A percentile compares a stretch with the other conserved stretches of the same genome.
phyloP scores from a whole-genome alignment of 495 filamentous ascomycete genomes.

The Xylaria nigripes region DNA sequence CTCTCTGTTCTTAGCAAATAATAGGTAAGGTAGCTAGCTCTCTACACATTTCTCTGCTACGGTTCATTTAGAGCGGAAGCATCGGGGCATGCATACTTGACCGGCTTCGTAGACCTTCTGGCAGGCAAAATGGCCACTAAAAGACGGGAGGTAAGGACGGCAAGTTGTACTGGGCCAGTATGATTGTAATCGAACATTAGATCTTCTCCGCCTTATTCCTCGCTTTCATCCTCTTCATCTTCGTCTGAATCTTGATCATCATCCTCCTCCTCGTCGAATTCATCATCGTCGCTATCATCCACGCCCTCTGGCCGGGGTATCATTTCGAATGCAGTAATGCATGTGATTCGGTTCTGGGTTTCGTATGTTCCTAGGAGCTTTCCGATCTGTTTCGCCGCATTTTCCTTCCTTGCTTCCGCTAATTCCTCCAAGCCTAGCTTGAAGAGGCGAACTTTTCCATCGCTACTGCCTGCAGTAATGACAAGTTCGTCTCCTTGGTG shows the following conservation, averaged over 20 bases:
- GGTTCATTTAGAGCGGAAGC: background rate
- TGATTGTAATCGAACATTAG: background rate
- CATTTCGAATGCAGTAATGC: slow-evolving; percentile 81
- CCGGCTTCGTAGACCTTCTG: background rate
- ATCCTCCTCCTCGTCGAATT: slow-evolving; percentile 32
- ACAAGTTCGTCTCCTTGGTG: slow-evolving; percentile 38
- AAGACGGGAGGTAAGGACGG: background rate
- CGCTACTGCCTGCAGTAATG: slow-evolving; percentile 70
- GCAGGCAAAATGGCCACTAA: background rate
- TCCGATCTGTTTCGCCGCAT: slow-evolving; percentile 51
- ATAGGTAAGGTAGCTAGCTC: background rate
- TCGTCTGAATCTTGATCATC: slow-evolving; percentile 43
- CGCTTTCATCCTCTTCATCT: background rate
- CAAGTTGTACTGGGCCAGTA: background rate
- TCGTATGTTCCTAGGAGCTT: slow-evolving; percentile 68
- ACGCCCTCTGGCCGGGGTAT: slow-evolving; percentile 44
- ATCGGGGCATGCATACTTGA: background rate
- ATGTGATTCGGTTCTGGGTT: slow-evolving; percentile 85
- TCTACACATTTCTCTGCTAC: background rate
- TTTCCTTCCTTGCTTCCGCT: slow-evolving; percentile 16
- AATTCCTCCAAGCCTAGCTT: slow-evolving; percentile 41
- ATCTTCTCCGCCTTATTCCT: background rate
- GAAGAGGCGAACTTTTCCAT: slow-evolving; percentile 76
- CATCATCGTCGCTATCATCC: slow-evolving; percentile 43
- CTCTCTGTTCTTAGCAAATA: background rate